Evolutionary conservation across 352 stramenopile species (phyloP).

Genomic region (Globisporangium splendens): DNA sequence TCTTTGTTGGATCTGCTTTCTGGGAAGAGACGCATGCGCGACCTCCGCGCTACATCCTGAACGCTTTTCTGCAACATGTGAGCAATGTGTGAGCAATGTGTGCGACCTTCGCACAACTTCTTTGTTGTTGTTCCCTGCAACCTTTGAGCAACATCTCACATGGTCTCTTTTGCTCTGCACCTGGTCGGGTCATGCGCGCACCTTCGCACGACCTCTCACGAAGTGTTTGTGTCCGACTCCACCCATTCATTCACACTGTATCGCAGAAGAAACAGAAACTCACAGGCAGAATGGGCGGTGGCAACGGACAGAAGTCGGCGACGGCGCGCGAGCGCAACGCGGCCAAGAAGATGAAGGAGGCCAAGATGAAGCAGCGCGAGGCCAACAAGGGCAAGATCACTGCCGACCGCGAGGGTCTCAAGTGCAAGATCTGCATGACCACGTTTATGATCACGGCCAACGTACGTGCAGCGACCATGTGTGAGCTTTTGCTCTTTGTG

Average conservation of each 20-base stretch:
- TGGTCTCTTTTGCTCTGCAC: no score
- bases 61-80: no score
- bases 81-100: no score
- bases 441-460: constrained; percentile 84
- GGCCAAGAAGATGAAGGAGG: constrained; percentile 83
- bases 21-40: no score
- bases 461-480: constrained; percentile 29
- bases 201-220: no score
- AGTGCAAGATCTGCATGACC: constrained; percentile 88
- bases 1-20: no score
- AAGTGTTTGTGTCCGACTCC: no score
- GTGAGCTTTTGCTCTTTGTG: not conserved
- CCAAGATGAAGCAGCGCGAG: constrained; percentile 73
- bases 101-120: not conserved
- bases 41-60: no score
- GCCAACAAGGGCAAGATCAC: constrained; percentile 82
- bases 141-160: no score
- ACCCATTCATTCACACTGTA: constrained; percentile 3
- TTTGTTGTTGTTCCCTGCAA: not conserved
- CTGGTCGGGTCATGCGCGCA: no score
- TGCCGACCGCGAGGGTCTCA: constrained; percentile 70
- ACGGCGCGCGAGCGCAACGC: constrained; percentile 82
- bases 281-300: constrained; percentile 58
- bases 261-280: not conserved
- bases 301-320: constrained; percentile 80